A percentile compares a stretch with the other conserved stretches of the same genome.
Conservation (phyloP, 2,329 filamentous ascomycete species). For the Pseudogymnoascus destructans region DNA sequence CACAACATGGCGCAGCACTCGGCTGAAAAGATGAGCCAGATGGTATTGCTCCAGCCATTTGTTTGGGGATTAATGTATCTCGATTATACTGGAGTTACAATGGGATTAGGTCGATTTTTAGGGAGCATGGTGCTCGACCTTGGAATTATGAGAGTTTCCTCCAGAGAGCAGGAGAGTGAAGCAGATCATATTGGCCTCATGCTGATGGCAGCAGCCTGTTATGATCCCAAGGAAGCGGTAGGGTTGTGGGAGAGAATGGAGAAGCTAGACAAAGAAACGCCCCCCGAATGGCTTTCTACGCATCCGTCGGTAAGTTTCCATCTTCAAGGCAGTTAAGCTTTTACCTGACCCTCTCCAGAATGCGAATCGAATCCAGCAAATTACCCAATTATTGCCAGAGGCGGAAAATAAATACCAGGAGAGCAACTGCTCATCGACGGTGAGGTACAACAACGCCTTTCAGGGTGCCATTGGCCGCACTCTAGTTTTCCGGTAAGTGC, state of each 20-base stretch:
- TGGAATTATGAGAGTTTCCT: constrained; percentile 55
- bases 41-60: constrained; percentile 28
- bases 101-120: constrained; percentile 18
- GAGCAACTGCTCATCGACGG: constrained; percentile 35
- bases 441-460: constrained; percentile 12
- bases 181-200: constrained; percentile 71
- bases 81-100: constrained; percentile 17
- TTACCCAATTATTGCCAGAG: constrained; percentile 47
- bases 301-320: constrained; percentile 51
- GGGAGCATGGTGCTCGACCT: constrained; percentile 35
- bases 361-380: constrained; percentile 50
- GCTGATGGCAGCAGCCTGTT: constrained; percentile 74
- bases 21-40: constrained; percentile 44
- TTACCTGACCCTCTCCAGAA: constrained; percentile 31
- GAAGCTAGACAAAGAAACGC: constrained; percentile 31
- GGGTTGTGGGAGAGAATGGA: constrained; percentile 58
- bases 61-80: constrained; percentile 27
- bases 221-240: constrained; percentile 54
- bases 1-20: constrained; percentile 59
- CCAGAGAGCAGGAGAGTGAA: constrained; percentile 59
- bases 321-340: background rate
- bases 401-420: constrained; percentile 40
- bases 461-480: background rate
- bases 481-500: background rate
- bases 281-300: constrained; percentile 62